Evolutionary conservation across 2,329 filamentous ascomycete genomes (phyloP).

Genomic region (Penicillium capsulatum): DNA sequence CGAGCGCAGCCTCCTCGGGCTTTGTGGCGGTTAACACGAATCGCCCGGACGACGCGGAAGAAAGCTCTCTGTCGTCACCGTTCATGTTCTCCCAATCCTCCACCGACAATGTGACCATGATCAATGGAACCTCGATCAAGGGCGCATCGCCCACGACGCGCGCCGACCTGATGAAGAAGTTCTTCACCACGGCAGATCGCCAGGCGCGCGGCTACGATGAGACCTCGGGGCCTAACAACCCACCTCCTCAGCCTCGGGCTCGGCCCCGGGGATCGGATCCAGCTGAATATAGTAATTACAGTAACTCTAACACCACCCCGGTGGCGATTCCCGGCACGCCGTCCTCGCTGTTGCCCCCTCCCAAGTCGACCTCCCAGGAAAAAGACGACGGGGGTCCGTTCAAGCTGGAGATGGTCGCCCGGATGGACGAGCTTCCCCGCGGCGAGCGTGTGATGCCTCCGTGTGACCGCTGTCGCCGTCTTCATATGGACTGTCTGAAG

Average conservation of each 20-base stretch:
- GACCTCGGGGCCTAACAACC: constrained; percentile 21
- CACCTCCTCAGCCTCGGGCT: constrained; percentile 30
- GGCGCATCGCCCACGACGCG: constrained; percentile 55
- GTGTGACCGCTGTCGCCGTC: constrained; percentile 74
- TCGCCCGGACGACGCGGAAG: constrained; percentile 35
- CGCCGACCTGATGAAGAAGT: constrained; percentile 59
- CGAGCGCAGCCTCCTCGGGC: constrained; percentile 48
- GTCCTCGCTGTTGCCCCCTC: constrained; percentile 49
- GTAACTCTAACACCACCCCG: constrained; percentile 41
- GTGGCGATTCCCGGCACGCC: constrained; percentile 55
- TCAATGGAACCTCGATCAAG: constrained; percentile 47
- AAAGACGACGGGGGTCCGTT: constrained; percentile 57
- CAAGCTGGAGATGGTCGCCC: constrained; percentile 64
- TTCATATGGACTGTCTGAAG: constrained; percentile 78
- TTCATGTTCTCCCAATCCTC: constrained; percentile 42
- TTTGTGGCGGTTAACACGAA: constrained; percentile 58
- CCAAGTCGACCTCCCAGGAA: constrained; percentile 45
- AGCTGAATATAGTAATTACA: constrained; percentile 40
- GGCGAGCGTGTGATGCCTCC: constrained; percentile 75
- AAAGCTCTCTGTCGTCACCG: constrained; percentile 32
- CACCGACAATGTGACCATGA: constrained; percentile 46
- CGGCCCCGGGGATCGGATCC: constrained; percentile 33
- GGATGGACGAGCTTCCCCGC: constrained; percentile 69
- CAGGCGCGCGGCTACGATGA: constrained; percentile 40
- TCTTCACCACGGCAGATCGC: constrained; percentile 58